Conservation (phyloP, 805 yeast genomes). For the Saturnispora silvae region DNA sequence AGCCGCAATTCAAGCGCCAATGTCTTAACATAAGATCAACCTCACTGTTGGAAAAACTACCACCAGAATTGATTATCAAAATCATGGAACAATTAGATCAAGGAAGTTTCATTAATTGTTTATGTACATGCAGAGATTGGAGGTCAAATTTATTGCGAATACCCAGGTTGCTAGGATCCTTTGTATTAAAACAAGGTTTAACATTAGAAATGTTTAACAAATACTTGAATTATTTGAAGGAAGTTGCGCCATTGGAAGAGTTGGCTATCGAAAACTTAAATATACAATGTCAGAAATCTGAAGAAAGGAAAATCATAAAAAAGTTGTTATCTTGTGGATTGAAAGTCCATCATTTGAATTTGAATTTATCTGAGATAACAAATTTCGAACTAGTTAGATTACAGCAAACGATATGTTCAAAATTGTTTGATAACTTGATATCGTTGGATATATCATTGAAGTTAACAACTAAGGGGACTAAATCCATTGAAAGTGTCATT, state of each 20-base stretch:
- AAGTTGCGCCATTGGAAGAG: slow-evolving; percentile 6
- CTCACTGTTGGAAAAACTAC: slow-evolving; percentile 8
- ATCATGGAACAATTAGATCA: slow-evolving; percentile 7
- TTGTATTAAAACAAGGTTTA: slow-evolving; percentile 1
- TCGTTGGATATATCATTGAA: neutral
- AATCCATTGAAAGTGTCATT: slow-evolving; percentile 7
- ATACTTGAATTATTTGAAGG: slow-evolving; percentile 9
- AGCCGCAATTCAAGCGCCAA: slow-evolving; percentile 1
- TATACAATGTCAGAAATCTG: neutral
- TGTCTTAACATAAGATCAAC: slow-evolving; percentile 3
- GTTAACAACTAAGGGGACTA: slow-evolving; percentile 7
- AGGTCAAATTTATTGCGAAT: slow-evolving; percentile 8
- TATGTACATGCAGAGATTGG: slow-evolving; percentile 12
- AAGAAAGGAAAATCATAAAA: neutral
- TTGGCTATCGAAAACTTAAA: slow-evolving; percentile 2
- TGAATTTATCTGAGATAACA: slow-evolving; percentile 1
- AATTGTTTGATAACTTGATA: slow-evolving; percentile 3
- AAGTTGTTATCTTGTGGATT: slow-evolving; percentile 8
- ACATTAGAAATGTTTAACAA: slow-evolving; percentile 3
- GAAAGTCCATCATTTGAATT: slow-evolving; percentile 2
- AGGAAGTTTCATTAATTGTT: slow-evolving; percentile 4
- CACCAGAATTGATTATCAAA: slow-evolving; percentile 7
- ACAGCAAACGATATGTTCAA: slow-evolving; percentile 4
- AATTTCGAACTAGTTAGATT: slow-evolving; percentile 6
- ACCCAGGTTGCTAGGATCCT: slow-evolving; percentile 8